Evolutionary conservation across 345 rosid species (phyloP).

Genomic region (Excoecaria agallocha): DNA sequence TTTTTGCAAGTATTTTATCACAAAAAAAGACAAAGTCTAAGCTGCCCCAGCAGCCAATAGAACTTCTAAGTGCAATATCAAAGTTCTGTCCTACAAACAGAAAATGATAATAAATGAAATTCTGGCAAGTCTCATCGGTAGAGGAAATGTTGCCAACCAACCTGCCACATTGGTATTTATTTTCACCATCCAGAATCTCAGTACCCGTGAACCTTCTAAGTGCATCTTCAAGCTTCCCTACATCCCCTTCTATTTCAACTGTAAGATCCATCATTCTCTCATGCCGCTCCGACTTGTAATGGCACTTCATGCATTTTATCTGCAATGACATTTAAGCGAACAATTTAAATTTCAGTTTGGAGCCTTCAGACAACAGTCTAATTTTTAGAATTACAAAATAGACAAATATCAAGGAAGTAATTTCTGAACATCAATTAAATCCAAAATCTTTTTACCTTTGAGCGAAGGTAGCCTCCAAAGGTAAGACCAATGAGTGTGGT

Average conservation of each 20-base stretch:
- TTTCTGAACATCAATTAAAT: neutral
- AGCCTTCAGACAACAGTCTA: neutral
- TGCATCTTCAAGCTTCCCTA: conserved; percentile 87
- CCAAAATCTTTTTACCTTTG: conserved; percentile 56
- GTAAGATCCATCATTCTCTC: conserved; percentile 99
- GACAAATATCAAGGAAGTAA: neutral
- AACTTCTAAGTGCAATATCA: neutral
- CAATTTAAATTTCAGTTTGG: neutral
- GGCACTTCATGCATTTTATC: conserved; percentile 92
- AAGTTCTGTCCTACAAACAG: neutral
- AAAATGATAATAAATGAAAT: neutral
- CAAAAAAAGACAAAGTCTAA: neutral
- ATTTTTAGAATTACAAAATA: neutral
- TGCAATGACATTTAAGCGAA: conserved; percentile 19
- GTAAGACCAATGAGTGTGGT: conserved; percentile 82
- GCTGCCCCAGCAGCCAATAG: neutral
- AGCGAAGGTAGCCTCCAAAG: conserved; percentile 93
- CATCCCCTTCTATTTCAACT: conserved; percentile 90
- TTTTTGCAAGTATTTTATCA: neutral
- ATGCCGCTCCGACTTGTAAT: conserved; percentile 68
- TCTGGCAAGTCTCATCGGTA: conserved; percentile 1
- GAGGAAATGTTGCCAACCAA: conserved; percentile 25
- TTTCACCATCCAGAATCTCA: conserved; percentile 95
- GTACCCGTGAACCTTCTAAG: conserved; percentile 72
- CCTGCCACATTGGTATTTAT: conserved; percentile 92